Percentiles rank a stretch among this genome's conserved stretches.
Conservation (phyloP, 495 filamentous ascomycete species). For the Penicillium soppii region DNA sequence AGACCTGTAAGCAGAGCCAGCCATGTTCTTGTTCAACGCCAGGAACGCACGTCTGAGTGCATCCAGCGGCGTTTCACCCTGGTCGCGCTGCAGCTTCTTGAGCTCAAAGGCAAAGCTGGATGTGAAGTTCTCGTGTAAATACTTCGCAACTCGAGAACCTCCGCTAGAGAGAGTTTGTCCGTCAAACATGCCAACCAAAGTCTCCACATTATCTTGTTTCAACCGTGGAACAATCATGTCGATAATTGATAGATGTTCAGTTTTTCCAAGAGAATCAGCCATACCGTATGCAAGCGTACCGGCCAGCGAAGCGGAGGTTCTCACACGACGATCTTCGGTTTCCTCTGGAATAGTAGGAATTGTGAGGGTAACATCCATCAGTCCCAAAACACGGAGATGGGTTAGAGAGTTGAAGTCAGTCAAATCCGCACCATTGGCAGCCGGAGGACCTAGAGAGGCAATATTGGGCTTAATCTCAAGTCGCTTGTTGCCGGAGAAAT, state of each 20-base stretch:
- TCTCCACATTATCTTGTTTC: slow-evolving; percentile 87
- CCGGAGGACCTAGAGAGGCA: slow-evolving; percentile 40
- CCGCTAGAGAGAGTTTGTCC: slow-evolving; percentile 80
- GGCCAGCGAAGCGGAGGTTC: slow-evolving; percentile 90
- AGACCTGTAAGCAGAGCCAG: slow-evolving; percentile 78
- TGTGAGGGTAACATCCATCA: slow-evolving; percentile 97
- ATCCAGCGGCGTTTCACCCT: slow-evolving; percentile 70
- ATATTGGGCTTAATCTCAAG: slow-evolving; percentile 92
- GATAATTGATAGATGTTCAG: slow-evolving; percentile 94
- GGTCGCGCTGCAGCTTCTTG: slow-evolving; percentile 51
- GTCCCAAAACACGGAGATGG: slow-evolving; percentile 84
- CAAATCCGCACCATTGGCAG: slow-evolving; percentile 65
- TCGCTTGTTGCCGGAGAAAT: slow-evolving; percentile 94
- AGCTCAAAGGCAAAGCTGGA: slow-evolving; percentile 81
- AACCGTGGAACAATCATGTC: slow-evolving; percentile 95
- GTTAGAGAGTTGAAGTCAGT: slow-evolving; percentile 86
- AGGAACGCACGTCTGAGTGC: slow-evolving; percentile 86
- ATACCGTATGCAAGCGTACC: slow-evolving; percentile 91
- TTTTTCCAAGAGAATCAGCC: slow-evolving; percentile 92
- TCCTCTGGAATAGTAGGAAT: slow-evolving; percentile 92
- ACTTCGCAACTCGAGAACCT: slow-evolving; percentile 94
- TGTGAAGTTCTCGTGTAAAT: slow-evolving; percentile 90
- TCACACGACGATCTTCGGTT: slow-evolving; percentile 89
- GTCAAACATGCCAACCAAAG: slow-evolving; percentile 90
- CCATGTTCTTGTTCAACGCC: slow-evolving; percentile 88